A percentile compares a stretch with the other conserved stretches of the same genome.
Evolutionary conservation across 1,284 basidiomycete genomes (phyloP).

Genomic region (Tylopilus orsonianus): DNA sequence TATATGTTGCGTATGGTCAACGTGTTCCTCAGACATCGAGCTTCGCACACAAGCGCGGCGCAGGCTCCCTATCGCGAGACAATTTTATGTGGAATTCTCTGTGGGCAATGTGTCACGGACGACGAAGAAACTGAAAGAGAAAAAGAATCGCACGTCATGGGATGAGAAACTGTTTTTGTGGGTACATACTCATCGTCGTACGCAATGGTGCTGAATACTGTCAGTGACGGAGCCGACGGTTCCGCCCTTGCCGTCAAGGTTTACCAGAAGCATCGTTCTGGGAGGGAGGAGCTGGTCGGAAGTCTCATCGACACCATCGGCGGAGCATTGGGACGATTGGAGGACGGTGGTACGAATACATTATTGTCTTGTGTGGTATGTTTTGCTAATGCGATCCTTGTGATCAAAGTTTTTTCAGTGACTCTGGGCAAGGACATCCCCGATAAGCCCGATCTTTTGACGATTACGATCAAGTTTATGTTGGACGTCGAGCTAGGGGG

Average conservation of each 20-base stretch:
- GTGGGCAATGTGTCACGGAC: neutral
- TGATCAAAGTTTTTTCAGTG: neutral
- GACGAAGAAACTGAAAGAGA: neutral
- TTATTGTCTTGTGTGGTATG: neutral
- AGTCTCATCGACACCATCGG: neutral
- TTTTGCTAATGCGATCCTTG: neutral
- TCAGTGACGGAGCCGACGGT: constrained; percentile 3
- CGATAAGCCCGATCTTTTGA: neutral
- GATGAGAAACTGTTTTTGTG: neutral
- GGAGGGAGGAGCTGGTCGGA: neutral
- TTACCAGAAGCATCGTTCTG: neutral
- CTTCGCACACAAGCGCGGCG: neutral
- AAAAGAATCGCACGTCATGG: neutral
- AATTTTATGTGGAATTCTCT: neutral
- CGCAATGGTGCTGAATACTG: neutral
- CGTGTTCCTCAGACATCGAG: neutral
- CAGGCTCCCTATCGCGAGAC: neutral
- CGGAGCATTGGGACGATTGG: neutral
- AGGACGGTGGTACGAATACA: neutral
- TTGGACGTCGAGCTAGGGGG: neutral
- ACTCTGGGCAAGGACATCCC: neutral
- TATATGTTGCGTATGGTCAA: neutral
- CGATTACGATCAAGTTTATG: neutral
- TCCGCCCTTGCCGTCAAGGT: neutral
- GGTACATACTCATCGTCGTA: neutral